A percentile compares a stretch with the other conserved stretches of the same genome.
Conservation (phyloP, 306 rosid species). For the Luffa acutangula region DNA sequence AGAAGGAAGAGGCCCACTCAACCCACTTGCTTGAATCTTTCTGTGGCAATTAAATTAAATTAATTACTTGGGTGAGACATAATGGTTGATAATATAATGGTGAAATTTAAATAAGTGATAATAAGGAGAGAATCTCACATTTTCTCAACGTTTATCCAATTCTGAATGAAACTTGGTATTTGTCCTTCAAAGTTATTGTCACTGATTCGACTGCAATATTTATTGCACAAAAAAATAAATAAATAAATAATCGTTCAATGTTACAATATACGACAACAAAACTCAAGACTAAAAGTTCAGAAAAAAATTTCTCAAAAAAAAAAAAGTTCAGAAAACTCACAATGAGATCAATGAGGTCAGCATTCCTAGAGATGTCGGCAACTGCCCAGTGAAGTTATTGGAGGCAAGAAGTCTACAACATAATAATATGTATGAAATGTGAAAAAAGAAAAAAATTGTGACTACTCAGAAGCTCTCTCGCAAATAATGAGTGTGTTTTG, state of each 20-base stretch:
- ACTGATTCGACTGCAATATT: conserved; percentile 40
- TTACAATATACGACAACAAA: background rate
- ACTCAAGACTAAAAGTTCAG: background rate
- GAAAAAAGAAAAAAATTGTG: background rate
- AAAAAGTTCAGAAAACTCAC: conserved; percentile 30
- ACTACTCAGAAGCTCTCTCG: no score
- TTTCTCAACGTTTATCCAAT: conserved; percentile 33
- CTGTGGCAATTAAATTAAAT: conserved; percentile 21
- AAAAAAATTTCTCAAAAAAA: no score
- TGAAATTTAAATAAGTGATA: background rate
- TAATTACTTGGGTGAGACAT: background rate
- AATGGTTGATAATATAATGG: background rate
- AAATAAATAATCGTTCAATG: background rate
- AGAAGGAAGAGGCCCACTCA: conserved; percentile 61
- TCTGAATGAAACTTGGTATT: conserved; percentile 42
- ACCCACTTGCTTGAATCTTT: conserved; percentile 47
- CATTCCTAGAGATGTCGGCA: conserved; percentile 34
- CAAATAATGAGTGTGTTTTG: no score
- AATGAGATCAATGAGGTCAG: conserved; percentile 29
- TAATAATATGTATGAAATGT: no score
- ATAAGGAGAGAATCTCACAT: conserved; percentile 23
- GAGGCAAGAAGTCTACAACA: conserved; percentile 36
- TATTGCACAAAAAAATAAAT: background rate
- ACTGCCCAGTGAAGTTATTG: conserved; percentile 45
- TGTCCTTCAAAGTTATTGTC: conserved; percentile 44